These are phyloP conservation scores for Stachybotrys chlorohalonatus DNA, from an alignment of 2,329 filamentous ascomycete species.

Conservation along the genomic window DNA sequence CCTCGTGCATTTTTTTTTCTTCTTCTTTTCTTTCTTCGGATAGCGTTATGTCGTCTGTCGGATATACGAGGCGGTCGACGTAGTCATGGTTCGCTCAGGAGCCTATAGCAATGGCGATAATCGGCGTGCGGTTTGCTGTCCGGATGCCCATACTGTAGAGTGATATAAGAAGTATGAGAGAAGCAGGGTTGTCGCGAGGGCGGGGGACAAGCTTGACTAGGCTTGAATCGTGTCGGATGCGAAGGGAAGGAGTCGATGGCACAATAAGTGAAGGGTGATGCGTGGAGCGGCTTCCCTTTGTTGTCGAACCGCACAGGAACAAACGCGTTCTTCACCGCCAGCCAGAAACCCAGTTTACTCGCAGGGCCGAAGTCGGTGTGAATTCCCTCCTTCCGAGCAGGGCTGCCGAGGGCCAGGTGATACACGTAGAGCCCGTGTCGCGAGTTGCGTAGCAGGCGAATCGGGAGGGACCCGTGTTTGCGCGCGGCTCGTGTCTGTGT, in stretches of 20 bases:
- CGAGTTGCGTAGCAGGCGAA: neutral
- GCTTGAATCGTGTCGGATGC: neutral
- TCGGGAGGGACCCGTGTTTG: neutral
- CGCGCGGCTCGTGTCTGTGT: neutral
- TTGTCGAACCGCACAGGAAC: neutral
- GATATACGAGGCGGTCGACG: neutral
- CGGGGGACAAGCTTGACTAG: too few relatives aligned
- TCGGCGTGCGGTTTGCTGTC: conserved; percentile 8
- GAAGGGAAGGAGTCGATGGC: neutral
- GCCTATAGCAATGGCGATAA: conserved; percentile 5
- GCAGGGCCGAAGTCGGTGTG: neutral
- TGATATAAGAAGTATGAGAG: conserved; percentile 1
- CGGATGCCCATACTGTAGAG: conserved; percentile 14
- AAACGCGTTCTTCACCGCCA: neutral
- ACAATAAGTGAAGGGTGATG: too few relatives aligned
- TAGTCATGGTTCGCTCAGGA: conserved; percentile 6
- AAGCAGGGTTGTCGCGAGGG: neutral
- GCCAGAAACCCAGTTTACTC: neutral
- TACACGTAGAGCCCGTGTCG: neutral
- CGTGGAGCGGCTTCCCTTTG: neutral
- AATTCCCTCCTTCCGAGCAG: too few relatives aligned
- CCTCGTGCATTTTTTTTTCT: conserved; percentile 21
- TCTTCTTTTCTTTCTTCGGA: conserved; percentile 10
- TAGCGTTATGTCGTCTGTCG: conserved; percentile 5
- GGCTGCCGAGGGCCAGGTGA: neutral